These are phyloP conservation scores for Ogataea saltuana DNA, from an alignment of 805 yeast genomes.

Conservation along the genomic window DNA sequence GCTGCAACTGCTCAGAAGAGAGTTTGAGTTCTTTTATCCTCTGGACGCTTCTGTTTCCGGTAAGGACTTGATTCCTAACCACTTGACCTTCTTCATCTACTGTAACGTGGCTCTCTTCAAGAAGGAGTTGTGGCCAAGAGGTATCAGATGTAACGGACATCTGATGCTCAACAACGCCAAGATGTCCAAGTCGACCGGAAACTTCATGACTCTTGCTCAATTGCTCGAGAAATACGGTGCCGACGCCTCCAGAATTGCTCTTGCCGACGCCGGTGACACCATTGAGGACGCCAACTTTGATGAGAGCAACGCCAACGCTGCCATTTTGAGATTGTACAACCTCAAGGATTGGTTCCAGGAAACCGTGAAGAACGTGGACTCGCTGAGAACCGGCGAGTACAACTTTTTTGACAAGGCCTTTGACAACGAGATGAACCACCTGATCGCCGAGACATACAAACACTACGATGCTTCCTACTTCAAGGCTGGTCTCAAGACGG, in stretches of 20 bases:
- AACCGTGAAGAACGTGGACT: conserved; percentile 49
- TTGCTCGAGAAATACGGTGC: conserved; percentile 90
- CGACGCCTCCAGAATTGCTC: conserved; percentile 94
- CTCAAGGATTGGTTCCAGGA: conserved; percentile 96
- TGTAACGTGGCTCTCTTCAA: conserved; percentile 93
- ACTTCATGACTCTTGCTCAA: conserved; percentile 88
- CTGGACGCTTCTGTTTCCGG: conserved; percentile 90
- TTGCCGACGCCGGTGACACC: conserved; percentile 98
- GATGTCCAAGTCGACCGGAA: conserved; percentile 98
- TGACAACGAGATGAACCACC: conserved; percentile 87
- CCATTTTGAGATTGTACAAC: conserved; percentile 87
- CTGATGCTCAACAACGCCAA: conserved; percentile 92
- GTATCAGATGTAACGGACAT: conserved; percentile 95
- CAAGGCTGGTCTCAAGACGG: conserved; percentile 86
- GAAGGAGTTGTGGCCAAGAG: conserved; percentile 87
- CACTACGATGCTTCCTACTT: conserved; percentile 73
- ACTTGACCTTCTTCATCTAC: conserved; percentile 93
- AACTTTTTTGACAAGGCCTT: conserved; percentile 86
- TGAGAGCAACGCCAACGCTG: conserved; percentile 95
- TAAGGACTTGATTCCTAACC: conserved; percentile 96
- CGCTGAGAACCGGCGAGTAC: conserved; percentile 56
- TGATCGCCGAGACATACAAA: conserved; percentile 71
- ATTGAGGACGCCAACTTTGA: conserved; percentile 98
- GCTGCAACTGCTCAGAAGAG: conserved; percentile 78
- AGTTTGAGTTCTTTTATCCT: conserved; percentile 96